Percentiles rank a stretch among this genome's conserved stretches.
phyloP scores from a whole-genome alignment of 2,329 filamentous ascomycete species.

The Botrytis hyacinthi region DNA sequence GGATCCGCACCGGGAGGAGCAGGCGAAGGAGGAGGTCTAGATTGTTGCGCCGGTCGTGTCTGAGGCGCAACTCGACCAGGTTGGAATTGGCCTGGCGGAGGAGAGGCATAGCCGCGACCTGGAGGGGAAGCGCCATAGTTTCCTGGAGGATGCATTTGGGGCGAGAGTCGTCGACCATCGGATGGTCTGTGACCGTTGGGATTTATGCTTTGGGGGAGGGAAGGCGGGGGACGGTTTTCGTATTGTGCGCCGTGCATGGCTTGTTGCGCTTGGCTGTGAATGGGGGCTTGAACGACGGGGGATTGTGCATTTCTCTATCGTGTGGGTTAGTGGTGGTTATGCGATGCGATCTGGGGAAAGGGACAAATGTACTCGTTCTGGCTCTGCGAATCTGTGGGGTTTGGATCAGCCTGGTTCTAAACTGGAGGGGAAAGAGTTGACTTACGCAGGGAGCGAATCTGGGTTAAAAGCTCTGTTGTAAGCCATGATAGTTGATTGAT shows the following conservation, averaged over 20 bases:
- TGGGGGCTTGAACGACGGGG: background rate
- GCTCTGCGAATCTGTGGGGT: conserved; percentile 50
- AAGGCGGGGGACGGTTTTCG: conserved; percentile 36
- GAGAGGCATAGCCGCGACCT: conserved; percentile 44
- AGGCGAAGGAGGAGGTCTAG: conserved; percentile 66
- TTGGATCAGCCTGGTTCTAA: conserved; percentile 22
- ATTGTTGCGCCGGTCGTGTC: conserved; percentile 48
- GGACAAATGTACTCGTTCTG: conserved; percentile 42
- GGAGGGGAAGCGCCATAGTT: conserved; percentile 40
- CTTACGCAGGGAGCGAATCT: conserved; percentile 88
- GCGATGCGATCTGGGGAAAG: background rate
- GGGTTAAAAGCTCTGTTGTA: conserved; percentile 94
- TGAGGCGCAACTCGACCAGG: conserved; percentile 43
- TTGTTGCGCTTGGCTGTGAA: conserved; percentile 28
- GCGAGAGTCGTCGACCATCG: conserved; percentile 29
- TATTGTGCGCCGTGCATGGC: conserved; percentile 31
- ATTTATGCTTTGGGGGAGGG: conserved; percentile 20
- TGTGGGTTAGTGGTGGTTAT: background rate
- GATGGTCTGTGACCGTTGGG: conserved; percentile 23
- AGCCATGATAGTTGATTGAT: conserved; percentile 62
- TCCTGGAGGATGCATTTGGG: conserved; percentile 31
- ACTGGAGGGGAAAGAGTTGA: conserved; percentile 26
- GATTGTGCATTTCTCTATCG: conserved; percentile 20
- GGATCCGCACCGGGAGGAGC: conserved; percentile 60
- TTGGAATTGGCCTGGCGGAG: conserved; percentile 44